Evolutionary conservation across 2,329 filamentous ascomycete genomes (phyloP).

Genomic region (Zasmidium cellare): DNA sequence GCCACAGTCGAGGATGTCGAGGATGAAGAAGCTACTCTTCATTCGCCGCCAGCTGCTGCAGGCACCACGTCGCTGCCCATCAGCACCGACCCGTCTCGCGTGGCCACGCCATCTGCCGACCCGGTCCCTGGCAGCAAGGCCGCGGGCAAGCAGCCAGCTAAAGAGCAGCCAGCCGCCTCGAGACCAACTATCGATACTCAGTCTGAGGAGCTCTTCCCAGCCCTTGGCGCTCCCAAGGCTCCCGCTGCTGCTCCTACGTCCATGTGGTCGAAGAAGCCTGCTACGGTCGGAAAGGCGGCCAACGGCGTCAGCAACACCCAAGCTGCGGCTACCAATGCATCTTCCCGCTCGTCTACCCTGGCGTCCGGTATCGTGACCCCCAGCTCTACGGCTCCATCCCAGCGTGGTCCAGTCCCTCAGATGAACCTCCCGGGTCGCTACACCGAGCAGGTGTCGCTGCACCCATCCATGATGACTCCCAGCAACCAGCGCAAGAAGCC

Average conservation of each 20-base stretch:
- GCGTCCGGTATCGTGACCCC: constrained; percentile 56
- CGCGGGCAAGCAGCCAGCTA: constrained; percentile 67
- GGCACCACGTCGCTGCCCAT: constrained; percentile 47
- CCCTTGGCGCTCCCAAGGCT: constrained; percentile 74
- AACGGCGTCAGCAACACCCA: constrained; percentile 54
- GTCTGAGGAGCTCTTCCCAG: constrained; percentile 91
- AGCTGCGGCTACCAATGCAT: constrained; percentile 46
- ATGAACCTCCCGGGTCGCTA: constrained; percentile 82
- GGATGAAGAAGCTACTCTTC: constrained; percentile 72
- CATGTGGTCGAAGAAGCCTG: constrained; percentile 74
- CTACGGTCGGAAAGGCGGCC: constrained; percentile 47
- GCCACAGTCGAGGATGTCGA: constrained; percentile 76
- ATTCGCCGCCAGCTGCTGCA: constrained; percentile 53
- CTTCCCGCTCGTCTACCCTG: constrained; percentile 64
- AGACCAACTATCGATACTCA: constrained; percentile 68
- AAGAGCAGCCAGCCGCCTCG: constrained; percentile 39
- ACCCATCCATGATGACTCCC: constrained; percentile 73
- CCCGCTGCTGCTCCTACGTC: constrained; percentile 62
- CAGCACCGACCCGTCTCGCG: constrained; percentile 35
- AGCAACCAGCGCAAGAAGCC: constrained; percentile 80
- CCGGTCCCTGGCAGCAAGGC: constrained; percentile 62
- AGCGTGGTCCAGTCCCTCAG: constrained; percentile 36
- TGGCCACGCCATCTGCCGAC: constrained; percentile 42
- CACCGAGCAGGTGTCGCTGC: constrained; percentile 72
- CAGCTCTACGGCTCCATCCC: constrained; percentile 52